Evolutionary conservation across 2,329 filamentous ascomycete species (phyloP), one percentile per base, ranked within the genome.

Genomic region (Exophiala spinifera): DNA sequence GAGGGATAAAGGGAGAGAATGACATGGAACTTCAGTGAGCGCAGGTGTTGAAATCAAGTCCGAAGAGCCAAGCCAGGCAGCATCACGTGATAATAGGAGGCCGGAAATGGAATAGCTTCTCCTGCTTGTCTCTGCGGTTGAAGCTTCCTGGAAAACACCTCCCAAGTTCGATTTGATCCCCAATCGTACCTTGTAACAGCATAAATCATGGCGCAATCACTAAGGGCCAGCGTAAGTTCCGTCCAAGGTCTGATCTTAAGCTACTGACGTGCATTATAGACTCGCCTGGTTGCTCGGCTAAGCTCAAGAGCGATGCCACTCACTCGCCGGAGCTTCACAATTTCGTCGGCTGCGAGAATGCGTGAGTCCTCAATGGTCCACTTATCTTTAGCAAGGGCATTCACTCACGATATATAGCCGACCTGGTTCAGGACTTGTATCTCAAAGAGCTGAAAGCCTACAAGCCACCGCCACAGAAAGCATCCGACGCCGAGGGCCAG

Each of bases 391-490:
- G 10, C 4, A 31, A 25, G n/a, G 10, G 8, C 25, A 19, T 6
- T 46, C 37, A 45, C 56, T 58, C n/a, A 58, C 44, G 20, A 28
- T 5, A 20, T 62, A 34, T 71, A 97, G 94, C 89, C 84, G 94
- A 99, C 76, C 85, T 96, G 69, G 89, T 99, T 67, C 94, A 97
- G 78, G 92, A 97, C 73, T 84, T 99, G 71, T 99, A 99, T 82
- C 85, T 99, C 67, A 88, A 87, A 75, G 91, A 97, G 78, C 85
- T 99, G 72, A 94, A 92, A 79, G 84, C 85, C 76, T 97, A 96
- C 87, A 97, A 97, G 84, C 79, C 86, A 62, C 79, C 88, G 53
- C 79, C 84, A 64, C 72, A 92, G 77, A 96, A 96, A 82, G 81
- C 90, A 62, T 83, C 84, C 67, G 94, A 97, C 70, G 80, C 91